These are phyloP conservation scores for Colletotrichum lupini DNA, from an alignment of 2,329 filamentous ascomycete species.

Conservation along the genomic window DNA sequence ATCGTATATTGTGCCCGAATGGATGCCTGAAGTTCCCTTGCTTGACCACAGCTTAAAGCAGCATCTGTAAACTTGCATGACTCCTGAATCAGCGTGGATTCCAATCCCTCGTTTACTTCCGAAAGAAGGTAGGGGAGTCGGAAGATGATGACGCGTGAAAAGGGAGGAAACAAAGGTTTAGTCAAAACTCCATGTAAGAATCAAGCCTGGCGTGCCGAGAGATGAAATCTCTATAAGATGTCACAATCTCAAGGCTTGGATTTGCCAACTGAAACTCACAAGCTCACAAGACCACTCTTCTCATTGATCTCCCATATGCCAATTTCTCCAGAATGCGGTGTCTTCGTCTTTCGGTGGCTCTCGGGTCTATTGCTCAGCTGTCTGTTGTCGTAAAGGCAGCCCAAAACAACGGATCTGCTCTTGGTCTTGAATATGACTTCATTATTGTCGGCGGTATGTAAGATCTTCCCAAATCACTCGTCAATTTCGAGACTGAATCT, in stretches of 20 bases:
- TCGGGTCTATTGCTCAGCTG: not conserved
- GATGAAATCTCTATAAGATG: not conserved
- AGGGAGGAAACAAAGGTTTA: not conserved
- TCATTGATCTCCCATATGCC: not conserved
- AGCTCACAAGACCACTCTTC: not conserved
- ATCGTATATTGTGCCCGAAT: not conserved
- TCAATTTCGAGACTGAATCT: not conserved
- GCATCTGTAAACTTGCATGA: not conserved
- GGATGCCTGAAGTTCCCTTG: not conserved
- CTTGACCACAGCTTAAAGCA: not conserved
- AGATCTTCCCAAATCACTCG: not conserved
- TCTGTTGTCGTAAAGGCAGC: too few species aligned
- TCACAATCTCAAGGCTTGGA: not conserved
- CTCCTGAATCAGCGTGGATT: not conserved
- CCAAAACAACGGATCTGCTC: not conserved
- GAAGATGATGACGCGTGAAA: not conserved
- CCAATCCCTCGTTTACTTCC: not conserved
- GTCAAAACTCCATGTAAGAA: not conserved
- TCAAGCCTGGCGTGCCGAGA: not conserved
- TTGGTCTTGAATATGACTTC: slow-evolving; percentile 36
- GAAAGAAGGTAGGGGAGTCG: not conserved
- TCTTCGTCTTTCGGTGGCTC: not conserved
- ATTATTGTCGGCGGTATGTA: slow-evolving; percentile 37
- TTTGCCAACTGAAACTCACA: not conserved
- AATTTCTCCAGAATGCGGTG: not conserved